These are phyloP conservation scores for Reutealis trisperma DNA, from an alignment of 345 rosid species.

Conservation along the genomic window DNA sequence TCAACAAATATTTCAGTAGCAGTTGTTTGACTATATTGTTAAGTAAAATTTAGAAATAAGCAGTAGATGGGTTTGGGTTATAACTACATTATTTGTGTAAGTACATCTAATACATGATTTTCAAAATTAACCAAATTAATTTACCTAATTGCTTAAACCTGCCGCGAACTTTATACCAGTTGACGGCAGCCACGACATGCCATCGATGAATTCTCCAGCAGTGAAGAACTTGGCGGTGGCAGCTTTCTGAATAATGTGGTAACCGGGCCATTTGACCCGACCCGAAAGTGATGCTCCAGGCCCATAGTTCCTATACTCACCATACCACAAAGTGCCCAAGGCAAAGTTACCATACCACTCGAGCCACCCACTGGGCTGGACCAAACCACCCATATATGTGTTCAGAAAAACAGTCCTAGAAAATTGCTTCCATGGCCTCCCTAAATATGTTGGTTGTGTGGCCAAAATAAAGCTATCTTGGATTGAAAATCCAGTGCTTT, in stretches of 20 bases:
- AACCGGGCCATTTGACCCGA: constrained; percentile 30
- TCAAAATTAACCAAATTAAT: neutral
- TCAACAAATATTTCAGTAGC: no score
- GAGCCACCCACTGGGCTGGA: constrained; percentile 34
- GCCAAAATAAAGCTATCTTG: constrained; percentile 32
- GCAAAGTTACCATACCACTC: constrained; percentile 37
- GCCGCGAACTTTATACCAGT: constrained; percentile 26
- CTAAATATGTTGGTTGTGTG: constrained; percentile 28
- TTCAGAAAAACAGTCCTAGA: constrained; percentile 32
- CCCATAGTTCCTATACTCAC: constrained; percentile 31
- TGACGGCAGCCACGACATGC: constrained; percentile 30
- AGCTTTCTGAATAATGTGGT: constrained; percentile 25
- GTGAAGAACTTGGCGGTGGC: constrained; percentile 30
- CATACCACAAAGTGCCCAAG: constrained; percentile 27
- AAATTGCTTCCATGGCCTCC: constrained; percentile 34
- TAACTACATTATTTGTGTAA: no score
- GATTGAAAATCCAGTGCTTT: constrained; percentile 30
- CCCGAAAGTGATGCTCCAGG: constrained; percentile 25
- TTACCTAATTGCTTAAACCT: constrained; percentile 11
- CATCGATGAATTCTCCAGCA: constrained; percentile 20
- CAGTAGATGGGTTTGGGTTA: no score
- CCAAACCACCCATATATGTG: constrained; percentile 27
- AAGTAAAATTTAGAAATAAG: no score
- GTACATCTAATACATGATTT: neutral
- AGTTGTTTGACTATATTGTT: no score